Base-by-base conservation (phyloP, 768 basidiomycete genomes). In the Tephrocybe sp. region DNA sequence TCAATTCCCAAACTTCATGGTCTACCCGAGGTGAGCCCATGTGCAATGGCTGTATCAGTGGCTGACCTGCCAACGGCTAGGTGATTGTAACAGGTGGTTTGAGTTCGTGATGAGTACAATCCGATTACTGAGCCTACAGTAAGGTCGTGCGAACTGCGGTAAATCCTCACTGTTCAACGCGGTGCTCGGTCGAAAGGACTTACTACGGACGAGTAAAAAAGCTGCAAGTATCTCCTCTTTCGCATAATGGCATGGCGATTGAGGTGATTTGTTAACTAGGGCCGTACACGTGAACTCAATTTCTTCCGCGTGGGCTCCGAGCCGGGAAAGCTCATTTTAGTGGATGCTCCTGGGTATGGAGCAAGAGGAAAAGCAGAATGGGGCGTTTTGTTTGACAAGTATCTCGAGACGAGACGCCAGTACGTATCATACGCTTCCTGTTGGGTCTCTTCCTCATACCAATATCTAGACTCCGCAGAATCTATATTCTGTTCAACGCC, bases 281-380 rank as follows among this genome's bases (percentile, higher is more conserved):
- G 89, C 12, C 76, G 79, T n/a, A 91, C 89, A 11, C 78, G 79
- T 58, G 65, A 80, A 9, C 68, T 92, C 43, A 87, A 89, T 55
- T 90, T 89, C 60, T 89, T 79, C 62, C 72, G 78, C 35, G 79
- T 89, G n/a, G 85, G 86, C 4, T 56, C 65, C 2, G 78, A 79
- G 5, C 73, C 78, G 20, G 81, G 82, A 30, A 74, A 79, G 34
- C 70, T 88, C 31, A 62, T 89, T 17, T 67, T 92, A 3, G 89
- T 92, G 9, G 90, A 92, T 59, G 78, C 89, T 11, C 90, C 90
- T 2, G 89, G 90, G 13, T 92, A 92, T 62, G 90, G 90, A 42
- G 68, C 75, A 8, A 74, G 87, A 48, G 89, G 90, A 11, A 76
- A 86, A 38, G 74, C 76, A 31, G 86, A 89, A 66, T 92, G 89